Base-by-base conservation (phyloP, 2,329 filamentous ascomycete species). In the Madurella fahalii region DNA sequence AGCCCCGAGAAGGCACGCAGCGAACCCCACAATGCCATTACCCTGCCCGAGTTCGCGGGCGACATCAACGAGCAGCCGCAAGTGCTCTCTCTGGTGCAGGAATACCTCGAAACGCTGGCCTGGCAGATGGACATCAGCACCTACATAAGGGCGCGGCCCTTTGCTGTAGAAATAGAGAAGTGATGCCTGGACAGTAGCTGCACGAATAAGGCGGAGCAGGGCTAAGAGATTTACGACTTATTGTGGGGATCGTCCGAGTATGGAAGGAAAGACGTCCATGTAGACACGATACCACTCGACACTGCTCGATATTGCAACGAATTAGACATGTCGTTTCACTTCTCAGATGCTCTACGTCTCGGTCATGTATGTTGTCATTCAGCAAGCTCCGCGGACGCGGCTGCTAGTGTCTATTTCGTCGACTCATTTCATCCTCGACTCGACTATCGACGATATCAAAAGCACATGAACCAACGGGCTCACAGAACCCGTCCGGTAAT, bases 21-120 rank as follows among this genome's bases (percentile, higher is more conserved):
- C 52, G 90, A 99, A 69, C 94, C 94, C 1, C 82, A 83, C 72
- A 97, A 97, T 64, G 78, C 94, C 18, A 72, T 97, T 9, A 76
- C 85, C 60, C 79, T 97, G 18, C 89, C 91, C 1, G 90, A 95
- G 70, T 96, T 94, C 66, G 68, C 70, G 2, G 82, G 78, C 12
- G 56, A 76, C 37, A 42, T 56, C 2, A 57, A 64, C 7, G 79
- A 82, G 64, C 43, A 60, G 1, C 65, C 66, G 1, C 61, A 72
- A 41, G 73, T 85, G 9, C 66, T 86, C 48, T 78, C 79, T 0
- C 76, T 80, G 61, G 80, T 86, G 2, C 81, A 84, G 63, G 79
- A 85, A 60, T 85, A 84, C 62, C 63, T 87, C 37, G 84, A 85
- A 58, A 60, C 69, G 13, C 72, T 85, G 17, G 74, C 76, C 46